phyloP scores from a whole-genome alignment of 1,284 basidiomycete genomes.

The Malassezia sympodialis region DNA sequence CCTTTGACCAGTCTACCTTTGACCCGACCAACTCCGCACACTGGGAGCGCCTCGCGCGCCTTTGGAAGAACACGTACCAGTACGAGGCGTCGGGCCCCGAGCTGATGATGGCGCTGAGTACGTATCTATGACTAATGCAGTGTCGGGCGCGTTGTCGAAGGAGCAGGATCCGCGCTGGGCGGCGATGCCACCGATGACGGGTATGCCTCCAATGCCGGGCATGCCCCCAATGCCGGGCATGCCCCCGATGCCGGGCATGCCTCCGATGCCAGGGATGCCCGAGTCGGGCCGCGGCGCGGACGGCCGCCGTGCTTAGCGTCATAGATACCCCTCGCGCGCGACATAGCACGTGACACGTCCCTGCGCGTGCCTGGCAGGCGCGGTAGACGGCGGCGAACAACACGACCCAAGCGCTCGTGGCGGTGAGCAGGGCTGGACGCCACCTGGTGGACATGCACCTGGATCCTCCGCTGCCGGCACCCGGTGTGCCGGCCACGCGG shows the following conservation, averaged over 20 bases:
- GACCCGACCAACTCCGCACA: conserved; percentile 18
- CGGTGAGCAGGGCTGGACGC: not conserved
- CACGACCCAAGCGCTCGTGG: not conserved
- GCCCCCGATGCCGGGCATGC: conserved; percentile 11
- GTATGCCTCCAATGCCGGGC: conserved; percentile 14
- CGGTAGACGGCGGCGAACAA: not conserved
- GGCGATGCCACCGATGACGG: conserved; percentile 6
- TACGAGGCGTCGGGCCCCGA: conserved; percentile 14
- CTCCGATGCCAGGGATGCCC: conserved; percentile 8
- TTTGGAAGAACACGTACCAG: conserved; percentile 21
- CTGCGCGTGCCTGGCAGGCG: not conserved
- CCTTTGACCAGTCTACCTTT: conserved; percentile 19
- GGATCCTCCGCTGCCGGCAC: not conserved
- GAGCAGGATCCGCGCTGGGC: conserved; percentile 14
- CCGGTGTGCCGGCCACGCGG: conserved; percentile 2
- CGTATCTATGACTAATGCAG: conserved; percentile 2
- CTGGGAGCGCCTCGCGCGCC: conserved; percentile 15
- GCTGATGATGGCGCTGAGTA: conserved; percentile 20
- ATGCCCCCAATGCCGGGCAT: conserved; percentile 12
- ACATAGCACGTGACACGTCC: not conserved
- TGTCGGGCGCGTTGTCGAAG: conserved; percentile 16
- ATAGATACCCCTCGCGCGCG: conserved; percentile 8
- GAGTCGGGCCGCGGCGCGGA: not conserved
- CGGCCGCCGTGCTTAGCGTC: not conserved
- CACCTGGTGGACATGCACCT: not conserved